Percentiles rank a stretch among this genome's conserved stretches.
These are phyloP conservation scores for Colletotrichum sublineola DNA, from an alignment of 2,329 filamentous ascomycete genomes.

Conservation along the genomic window DNA sequence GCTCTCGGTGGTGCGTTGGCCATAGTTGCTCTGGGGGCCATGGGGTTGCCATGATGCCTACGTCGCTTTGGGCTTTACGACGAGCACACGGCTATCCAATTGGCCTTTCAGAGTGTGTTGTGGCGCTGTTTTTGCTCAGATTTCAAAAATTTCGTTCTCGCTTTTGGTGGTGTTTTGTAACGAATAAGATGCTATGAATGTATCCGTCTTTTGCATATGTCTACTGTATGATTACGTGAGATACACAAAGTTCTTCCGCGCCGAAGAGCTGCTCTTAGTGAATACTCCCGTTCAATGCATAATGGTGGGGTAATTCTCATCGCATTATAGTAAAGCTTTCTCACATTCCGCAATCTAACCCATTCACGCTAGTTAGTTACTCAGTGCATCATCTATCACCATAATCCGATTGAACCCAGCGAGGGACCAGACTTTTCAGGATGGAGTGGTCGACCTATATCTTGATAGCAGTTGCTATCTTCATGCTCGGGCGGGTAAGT, in stretches of 20 bases:
- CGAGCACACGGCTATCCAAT: too few relatives aligned
- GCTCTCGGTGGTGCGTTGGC: too few relatives aligned
- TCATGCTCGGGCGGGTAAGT: conserved; percentile 24
- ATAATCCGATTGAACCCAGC: background rate
- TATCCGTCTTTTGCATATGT: background rate
- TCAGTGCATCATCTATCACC: background rate
- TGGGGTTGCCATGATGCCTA: too few relatives aligned
- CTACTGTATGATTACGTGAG: background rate
- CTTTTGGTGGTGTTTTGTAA: too few relatives aligned
- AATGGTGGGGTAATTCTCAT: background rate
- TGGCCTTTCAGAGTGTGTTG: too few relatives aligned
- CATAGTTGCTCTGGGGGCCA: too few relatives aligned
- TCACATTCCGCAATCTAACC: background rate
- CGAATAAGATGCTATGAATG: background rate
- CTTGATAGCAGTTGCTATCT: conserved; percentile 16
- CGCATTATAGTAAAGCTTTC: background rate
- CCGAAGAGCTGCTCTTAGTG: background rate
- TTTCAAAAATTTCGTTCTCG: too few relatives aligned
- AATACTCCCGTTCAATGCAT: background rate
- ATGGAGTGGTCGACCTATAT: conserved; percentile 21
- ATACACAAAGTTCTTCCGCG: background rate
- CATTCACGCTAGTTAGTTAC: background rate
- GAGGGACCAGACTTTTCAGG: background rate
- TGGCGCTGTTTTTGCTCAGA: too few relatives aligned
- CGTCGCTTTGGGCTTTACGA: too few relatives aligned